Conservation (phyloP, 2,329 filamentous ascomycete species). For the Aureobasidium pullulans region DNA sequence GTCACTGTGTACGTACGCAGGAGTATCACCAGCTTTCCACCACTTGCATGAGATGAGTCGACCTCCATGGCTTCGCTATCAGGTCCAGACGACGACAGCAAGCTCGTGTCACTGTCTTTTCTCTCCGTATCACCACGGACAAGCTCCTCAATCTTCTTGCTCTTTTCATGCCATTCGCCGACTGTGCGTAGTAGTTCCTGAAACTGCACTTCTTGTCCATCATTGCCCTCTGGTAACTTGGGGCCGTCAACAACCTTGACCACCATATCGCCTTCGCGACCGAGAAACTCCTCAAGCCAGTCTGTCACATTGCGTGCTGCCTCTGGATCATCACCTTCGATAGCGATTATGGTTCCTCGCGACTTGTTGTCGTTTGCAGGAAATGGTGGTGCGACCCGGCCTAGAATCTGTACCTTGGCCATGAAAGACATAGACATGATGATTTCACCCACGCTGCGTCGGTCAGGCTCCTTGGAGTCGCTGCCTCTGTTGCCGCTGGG, state of each 20-base stretch:
- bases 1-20: slow-evolving; percentile 75
- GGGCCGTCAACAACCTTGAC: slow-evolving; percentile 46
- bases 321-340: slow-evolving; percentile 65
- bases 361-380: slow-evolving; percentile 27
- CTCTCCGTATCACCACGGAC: slow-evolving; percentile 2
- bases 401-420: slow-evolving; percentile 69
- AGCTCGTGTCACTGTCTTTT: slow-evolving; percentile 9
- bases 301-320: slow-evolving; percentile 59
- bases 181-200: slow-evolving; percentile 60
- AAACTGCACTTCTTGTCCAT: slow-evolving; percentile 30
- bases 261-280: slow-evolving; percentile 44
- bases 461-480: slow-evolving; percentile 37
- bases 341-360: slow-evolving; percentile 72
- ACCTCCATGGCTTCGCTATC: slow-evolving; percentile 20
- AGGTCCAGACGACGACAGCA: not conserved
- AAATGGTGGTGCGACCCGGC: slow-evolving; percentile 66
- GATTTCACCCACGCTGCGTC: slow-evolving; percentile 51
- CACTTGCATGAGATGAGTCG: slow-evolving; percentile 15
- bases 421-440: slow-evolving; percentile 68
- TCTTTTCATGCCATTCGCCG: slow-evolving; percentile 67
- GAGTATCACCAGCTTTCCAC: slow-evolving; percentile 57
- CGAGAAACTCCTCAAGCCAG: slow-evolving; percentile 51
- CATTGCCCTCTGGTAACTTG: slow-evolving; percentile 31
- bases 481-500: not conserved
- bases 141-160: slow-evolving; percentile 57